Evolutionary conservation across 768 basidiomycete species (phyloP).

Genomic region (Boletus insuetus): DNA sequence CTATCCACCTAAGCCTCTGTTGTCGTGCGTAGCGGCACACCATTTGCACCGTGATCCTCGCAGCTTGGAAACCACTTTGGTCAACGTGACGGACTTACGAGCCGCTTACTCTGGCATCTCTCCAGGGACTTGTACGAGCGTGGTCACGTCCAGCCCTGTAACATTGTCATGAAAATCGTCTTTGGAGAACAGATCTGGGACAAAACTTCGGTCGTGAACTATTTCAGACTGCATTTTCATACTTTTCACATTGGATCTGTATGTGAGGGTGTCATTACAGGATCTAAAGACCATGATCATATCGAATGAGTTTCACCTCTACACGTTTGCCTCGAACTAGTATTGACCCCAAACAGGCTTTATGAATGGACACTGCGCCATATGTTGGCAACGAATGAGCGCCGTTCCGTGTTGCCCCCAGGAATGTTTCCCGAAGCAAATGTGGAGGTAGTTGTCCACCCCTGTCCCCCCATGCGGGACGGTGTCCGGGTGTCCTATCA

Average conservation of each 20-base stretch:
- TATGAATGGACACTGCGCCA: background rate
- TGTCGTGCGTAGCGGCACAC: conserved; percentile 1
- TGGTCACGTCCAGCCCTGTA: too few relatives aligned
- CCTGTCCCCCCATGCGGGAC: too few relatives aligned
- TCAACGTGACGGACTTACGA: background rate
- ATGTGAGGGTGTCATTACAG: conserved; percentile 1
- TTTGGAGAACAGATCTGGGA: background rate
- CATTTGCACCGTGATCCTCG: background rate
- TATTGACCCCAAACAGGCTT: background rate
- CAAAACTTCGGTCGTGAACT: background rate
- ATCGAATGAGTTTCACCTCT: background rate
- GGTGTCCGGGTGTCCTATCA: too few relatives aligned
- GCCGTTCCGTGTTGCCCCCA: background rate
- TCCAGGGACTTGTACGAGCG: background rate
- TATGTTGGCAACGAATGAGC: background rate
- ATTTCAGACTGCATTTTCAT: conserved; percentile 3
- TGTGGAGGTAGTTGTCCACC: too few relatives aligned
- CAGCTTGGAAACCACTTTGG: background rate
- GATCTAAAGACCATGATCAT: background rate
- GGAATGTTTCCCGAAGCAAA: background rate
- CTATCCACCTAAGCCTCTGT: conserved; percentile 9
- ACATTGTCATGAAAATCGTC: background rate
- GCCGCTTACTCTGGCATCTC: conserved; percentile 2
- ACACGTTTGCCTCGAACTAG: background rate
- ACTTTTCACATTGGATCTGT: conserved; percentile 1